A percentile compares a stretch with the other conserved stretches of the same genome.
Conservation (phyloP, 192 early-diverging fungal species). For the Coemansia sp. region DNA sequence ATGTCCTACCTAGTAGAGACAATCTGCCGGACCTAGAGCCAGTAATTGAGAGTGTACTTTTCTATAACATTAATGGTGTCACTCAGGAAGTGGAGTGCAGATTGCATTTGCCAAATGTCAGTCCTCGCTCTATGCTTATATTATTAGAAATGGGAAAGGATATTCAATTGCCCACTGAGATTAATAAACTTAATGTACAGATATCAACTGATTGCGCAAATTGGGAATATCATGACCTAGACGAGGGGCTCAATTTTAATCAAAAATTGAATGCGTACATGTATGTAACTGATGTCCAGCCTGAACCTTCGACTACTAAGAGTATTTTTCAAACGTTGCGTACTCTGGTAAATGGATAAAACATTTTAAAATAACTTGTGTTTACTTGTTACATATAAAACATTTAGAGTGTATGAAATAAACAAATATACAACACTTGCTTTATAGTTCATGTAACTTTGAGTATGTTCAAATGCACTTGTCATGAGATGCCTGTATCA, state of each 20-base stretch:
- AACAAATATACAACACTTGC: too few relatives aligned
- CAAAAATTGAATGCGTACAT: neutral
- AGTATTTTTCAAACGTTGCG: neutral
- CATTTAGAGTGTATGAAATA: too few relatives aligned
- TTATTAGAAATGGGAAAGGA: neutral
- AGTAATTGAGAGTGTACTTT: neutral
- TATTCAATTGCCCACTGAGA: neutral
- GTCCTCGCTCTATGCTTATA: neutral
- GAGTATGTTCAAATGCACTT: too few relatives aligned
- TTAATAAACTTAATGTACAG: neutral
- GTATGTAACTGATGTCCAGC: neutral
- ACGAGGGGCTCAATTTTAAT: neutral
- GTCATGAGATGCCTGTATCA: too few relatives aligned
- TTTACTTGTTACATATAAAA: neutral
- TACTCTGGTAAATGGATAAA: neutral
- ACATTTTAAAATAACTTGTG: neutral
- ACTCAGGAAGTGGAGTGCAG: neutral
- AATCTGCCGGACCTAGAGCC: neutral
- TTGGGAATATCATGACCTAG: neutral
- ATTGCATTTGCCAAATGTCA: neutral
- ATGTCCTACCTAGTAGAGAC: neutral
- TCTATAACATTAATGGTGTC: neutral
- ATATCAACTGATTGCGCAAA: neutral
- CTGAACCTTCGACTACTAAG: neutral
- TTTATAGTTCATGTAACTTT: too few relatives aligned